Evolutionary conservation across 148 eudicot species (phyloP), one percentile per base, ranked within the genome.

Genomic region (Silene uniflora): DNA sequence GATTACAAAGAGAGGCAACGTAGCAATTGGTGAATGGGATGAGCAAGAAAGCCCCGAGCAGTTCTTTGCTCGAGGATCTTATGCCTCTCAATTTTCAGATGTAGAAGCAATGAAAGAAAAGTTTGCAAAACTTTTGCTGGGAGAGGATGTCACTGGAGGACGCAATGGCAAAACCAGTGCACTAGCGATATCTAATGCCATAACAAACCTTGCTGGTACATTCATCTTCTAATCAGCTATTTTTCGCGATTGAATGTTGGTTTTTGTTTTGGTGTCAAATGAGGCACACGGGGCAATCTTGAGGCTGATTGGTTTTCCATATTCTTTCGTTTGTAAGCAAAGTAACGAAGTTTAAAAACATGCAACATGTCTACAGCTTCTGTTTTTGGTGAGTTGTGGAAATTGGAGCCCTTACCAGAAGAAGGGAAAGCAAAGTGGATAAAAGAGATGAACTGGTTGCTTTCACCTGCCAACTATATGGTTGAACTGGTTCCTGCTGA

Each of bases 311-410:
- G 22, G 24, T 21, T 29, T 19, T 9, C 25, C 39, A 66, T 72
- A 4, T n/a, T 49, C 55, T 12, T 12, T 49, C 16, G 12, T 49
- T 14, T 49, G 55, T 72, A 24, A 42, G 17, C 21, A 21, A 32
- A 17, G 42, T 46, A 42, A 23, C 7, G 29, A 46, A 7, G 24
- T 68, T 35, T 55, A 6, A 54, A 62, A 58, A 44, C 25, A 46
- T n/a, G 32, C 22, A 17, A 58, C 56, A 5, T 19, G 52, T 82
- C 25, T 86, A 46, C 89, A 96, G 99, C 91, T 78, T 84, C 97
- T 44, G 87, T 92, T 58, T 96, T 92, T 73, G 99, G 98, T 22
- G 99, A 96, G 89, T 83, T 96, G 62, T 96, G 99, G 99, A 92
- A 91, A 78, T 82, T 96, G 72, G 99, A 92, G 73, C 99, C 99